Percentiles rank a stretch among this genome's conserved stretches.
Evolutionary conservation across 2,329 filamentous ascomycete genomes (phyloP).

Genomic region (Penicillium brasilianum): DNA sequence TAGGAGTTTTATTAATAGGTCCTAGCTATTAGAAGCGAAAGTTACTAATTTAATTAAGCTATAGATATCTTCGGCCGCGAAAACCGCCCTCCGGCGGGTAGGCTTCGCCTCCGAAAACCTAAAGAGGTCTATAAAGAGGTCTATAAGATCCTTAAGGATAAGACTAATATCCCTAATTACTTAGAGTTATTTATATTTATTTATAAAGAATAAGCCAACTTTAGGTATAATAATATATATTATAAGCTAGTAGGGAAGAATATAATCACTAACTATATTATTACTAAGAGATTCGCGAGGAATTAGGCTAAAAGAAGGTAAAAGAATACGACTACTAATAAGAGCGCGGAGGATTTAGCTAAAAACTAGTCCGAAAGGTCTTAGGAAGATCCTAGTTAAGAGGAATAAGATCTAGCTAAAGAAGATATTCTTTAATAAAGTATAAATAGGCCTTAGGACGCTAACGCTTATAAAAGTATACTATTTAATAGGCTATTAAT

Average conservation of each 20-base stretch:
- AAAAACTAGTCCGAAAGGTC: background rate
- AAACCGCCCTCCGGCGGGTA: no score
- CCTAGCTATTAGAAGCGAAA: no score
- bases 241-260: background rate
- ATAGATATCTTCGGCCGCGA: no score
- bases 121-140: no score
- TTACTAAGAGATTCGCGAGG: background rate
- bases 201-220: conserved; percentile 4
- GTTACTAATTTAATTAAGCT: no score
- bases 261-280: background rate
- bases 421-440: background rate
- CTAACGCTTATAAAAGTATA: no score
- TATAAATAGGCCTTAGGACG: no score
- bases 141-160: no score
- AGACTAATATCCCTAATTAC: background rate
- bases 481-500: no score
- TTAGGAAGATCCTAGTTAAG: background rate
- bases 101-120: no score
- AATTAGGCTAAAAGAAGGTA: background rate
- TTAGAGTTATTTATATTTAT: conserved; percentile 10
- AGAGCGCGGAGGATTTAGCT: background rate
- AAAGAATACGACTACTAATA: background rate
- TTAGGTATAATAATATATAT: background rate
- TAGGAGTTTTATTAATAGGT: conserved; percentile 7
- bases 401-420: background rate